phyloP scores from a whole-genome alignment of 495 filamentous ascomycete genomes.

The Tetracladium marchalianum region DNA sequence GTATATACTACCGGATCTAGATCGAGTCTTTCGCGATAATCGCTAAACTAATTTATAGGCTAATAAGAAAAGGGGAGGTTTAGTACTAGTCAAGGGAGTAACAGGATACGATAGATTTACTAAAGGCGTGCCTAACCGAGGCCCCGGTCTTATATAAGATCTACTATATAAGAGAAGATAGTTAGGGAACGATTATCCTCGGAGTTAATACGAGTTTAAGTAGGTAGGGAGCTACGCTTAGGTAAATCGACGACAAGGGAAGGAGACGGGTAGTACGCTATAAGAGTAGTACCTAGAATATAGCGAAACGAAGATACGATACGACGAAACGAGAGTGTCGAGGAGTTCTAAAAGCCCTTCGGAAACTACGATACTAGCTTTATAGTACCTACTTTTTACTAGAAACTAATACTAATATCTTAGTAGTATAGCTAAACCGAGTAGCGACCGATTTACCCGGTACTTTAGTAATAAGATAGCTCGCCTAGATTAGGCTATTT shows the following conservation, averaged over 20 bases:
- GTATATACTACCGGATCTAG: slow-evolving; percentile 4
- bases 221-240: background rate
- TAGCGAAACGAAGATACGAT: background rate
- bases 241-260: background rate
- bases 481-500: too few relatives aligned
- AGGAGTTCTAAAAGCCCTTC: too few relatives aligned
- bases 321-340: too few relatives aligned
- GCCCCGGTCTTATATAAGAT: too few relatives aligned
- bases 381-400: too few relatives aligned
- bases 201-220: background rate
- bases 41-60: background rate
- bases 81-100: background rate
- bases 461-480: too few relatives aligned
- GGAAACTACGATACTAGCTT: too few relatives aligned
- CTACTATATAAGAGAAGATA: background rate
- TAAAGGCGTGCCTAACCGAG: too few relatives aligned
- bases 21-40: background rate
- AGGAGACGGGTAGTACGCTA: background rate
- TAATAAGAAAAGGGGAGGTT: background rate
- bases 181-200: background rate
- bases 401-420: too few relatives aligned
- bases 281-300: background rate
- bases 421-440: too few relatives aligned
- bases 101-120: background rate
- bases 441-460: too few relatives aligned